Base-by-base conservation (phyloP, 345 rosid species). In the Stellera chamaejasme region DNA sequence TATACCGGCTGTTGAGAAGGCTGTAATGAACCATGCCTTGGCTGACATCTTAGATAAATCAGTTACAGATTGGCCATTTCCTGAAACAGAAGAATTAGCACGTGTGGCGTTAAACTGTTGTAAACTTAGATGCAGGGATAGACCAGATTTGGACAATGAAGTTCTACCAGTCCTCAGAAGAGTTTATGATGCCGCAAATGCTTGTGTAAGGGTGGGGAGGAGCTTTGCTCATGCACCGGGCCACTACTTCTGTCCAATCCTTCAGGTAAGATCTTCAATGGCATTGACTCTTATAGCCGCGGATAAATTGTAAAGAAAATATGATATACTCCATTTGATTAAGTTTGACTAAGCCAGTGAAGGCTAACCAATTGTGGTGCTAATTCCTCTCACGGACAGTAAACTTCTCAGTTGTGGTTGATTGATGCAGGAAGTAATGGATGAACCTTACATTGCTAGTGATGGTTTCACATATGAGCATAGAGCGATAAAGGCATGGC, bases 401-500 rank as follows among this genome's bases (percentile, higher is more conserved):
- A 3, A 45, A 27, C 16, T 19, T 51, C 36, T 27, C 11, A 2
- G 25, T 27, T 54, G 27, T 52, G 11, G 42, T 64, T 47, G 52
- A 41, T 43, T 45, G 47, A 61, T 71, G 65, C 78, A 87, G 96
- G 94, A 87, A 71, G 63, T 91, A 48, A 88, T 85, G 92, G 92
- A 80, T 54, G 86, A 91, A 66, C 98, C 97, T n/a, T 73, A 77
- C 65, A 75, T 87, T 69, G 89, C 94, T 36, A 87, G 83, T 12
- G 96, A 91, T 75, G 94, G 98, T 56, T 87, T 84, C 71, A 81
- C 95, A 0, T 91, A 91, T 10, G 96, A 91, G 73, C 81, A 71
- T 15, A 65, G 59, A 73, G 95, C 92, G 25, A 88, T 91, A 10
- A 76, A 73, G 58, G 82, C 79, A 1, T 91, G 96, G 98, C 75